Base-by-base conservation (phyloP, 1,139 yeast genomes). In the Pichia sp. region DNA sequence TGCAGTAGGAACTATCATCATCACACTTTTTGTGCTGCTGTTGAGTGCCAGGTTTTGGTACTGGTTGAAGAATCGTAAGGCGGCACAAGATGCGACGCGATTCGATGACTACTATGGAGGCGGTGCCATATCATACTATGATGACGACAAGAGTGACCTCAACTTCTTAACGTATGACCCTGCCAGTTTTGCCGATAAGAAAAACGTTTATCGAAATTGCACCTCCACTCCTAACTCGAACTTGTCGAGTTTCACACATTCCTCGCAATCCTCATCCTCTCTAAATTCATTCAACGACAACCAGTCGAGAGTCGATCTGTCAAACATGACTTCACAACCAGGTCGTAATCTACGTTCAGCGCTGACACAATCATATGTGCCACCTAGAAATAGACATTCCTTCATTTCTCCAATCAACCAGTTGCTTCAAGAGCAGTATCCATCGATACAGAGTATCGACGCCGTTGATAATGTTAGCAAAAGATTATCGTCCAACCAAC, bases 1-100 rank as follows among this genome's bases (percentile, higher is more conserved):
- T 21, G 65, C 74, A 1, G 66, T 74, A 10, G 81, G 79, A 1
- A 68, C 68, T 0, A 62, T 74, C 9, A 52, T 75, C 2, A 67
- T 68, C 3, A 60, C 68, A 6, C 28, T 69, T 2, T 53, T 74
- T 4, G 43, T 66, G 10, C 55, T 63, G 7, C 46, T 70, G 2
- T 50, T 66, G 2, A 25, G 59, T 5, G 66, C 65, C 51, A 63
- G 72, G 47, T 46, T 71, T 5, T 58, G 64, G 19, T 56, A 62
- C 9, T 67, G 65, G 59, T 22, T 69, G 30, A 57, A 61, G 26
- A 66, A 64, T 37, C 78, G 80, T 44, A 69, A 66, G 57, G 59
- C 61, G 12, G 78, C 76, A n/a, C 73, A 58, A 63, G 65, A 37
- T 70, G 72, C 44, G n/a, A 28, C 52, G 4, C 12, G 41, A 13